Conservation (phyloP, 2,329 filamentous ascomycete species). For the Xylaria hypoxylon region DNA sequence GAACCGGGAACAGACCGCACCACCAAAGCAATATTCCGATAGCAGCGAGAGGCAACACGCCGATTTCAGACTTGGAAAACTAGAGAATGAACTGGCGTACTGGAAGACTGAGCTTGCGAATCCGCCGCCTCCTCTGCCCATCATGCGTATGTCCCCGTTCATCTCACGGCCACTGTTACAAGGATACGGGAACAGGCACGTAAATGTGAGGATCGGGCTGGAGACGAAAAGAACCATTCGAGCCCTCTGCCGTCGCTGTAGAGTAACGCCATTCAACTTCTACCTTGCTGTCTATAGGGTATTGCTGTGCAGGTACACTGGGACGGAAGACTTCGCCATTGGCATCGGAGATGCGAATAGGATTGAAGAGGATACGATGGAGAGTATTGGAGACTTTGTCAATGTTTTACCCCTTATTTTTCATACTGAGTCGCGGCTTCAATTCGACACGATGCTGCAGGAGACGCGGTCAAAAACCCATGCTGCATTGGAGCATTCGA, state of each 20-base stretch:
- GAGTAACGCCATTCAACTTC: slow-evolving; percentile 29
- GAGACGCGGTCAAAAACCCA: background rate
- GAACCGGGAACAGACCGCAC: background rate
- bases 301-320: slow-evolving; percentile 12
- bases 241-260: background rate
- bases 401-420: slow-evolving; percentile 6
- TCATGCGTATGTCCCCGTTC: background rate
- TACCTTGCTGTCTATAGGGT: slow-evolving; percentile 20
- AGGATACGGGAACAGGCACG: background rate
- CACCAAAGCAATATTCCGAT: background rate
- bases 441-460: background rate
- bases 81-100: background rate
- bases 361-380: background rate
- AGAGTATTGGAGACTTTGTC: background rate
- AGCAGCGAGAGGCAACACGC: background rate
- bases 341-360: slow-evolving; percentile 9
- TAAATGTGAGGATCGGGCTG: background rate
- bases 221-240: background rate
- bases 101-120: background rate
- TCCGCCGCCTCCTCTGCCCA: background rate
- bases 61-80: background rate
- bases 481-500: background rate
- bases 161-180: background rate
- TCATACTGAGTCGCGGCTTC: background rate
- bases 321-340: slow-evolving; percentile 1